Base-by-base conservation (phyloP, 805 yeast genomes). In the Lipomyces starkeyi region DNA sequence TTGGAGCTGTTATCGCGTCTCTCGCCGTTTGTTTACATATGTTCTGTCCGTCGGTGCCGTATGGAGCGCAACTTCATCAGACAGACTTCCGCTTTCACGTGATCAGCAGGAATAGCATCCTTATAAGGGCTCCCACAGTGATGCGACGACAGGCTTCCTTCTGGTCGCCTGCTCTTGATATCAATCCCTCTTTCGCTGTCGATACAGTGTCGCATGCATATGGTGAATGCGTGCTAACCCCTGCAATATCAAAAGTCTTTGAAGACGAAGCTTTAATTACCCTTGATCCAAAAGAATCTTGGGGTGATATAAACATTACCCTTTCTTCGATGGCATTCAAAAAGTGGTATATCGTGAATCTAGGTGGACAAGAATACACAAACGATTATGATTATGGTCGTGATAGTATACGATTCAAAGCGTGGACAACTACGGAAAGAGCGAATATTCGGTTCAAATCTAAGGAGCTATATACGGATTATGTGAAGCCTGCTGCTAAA, bases 301-400 rank as follows among this genome's bases (percentile, higher is more conserved):
- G 66, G 69, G 69, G 69, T 14, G 53, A 37, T 14, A 56, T 58
- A n/a, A 66, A 66, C 62, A 20, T 66, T 17, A 62, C 69, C 13
- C 32, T 60, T 27, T 60, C 62, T 22, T 55, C 60, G n/a, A 20
- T 7, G n/a, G 49, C 27, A 20, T 20, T 32, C 17, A 65, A 61
- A 47, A 25, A 43, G 35, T 65, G 68, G 69, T 58, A 62, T 34
- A 29, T 58, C 13, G 61, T 64, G 34, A 29, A 53, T 11, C 34
- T 53, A 13, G 56, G 56, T 22, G 25, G 1, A 22, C 29, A 14
- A 25, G 56, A 53, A 53, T 9, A 25, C 34, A 13, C 34, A 2
- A 20, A 53, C n/a, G 17, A 53, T 53, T 53, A 53, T 53, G 54
- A 49, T 17, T 4, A 17, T 9, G 22, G 6, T 17, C 49, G 22